Base-by-base conservation (phyloP, 73 alveolate species). In the Paramecium biaurelia region DNA sequence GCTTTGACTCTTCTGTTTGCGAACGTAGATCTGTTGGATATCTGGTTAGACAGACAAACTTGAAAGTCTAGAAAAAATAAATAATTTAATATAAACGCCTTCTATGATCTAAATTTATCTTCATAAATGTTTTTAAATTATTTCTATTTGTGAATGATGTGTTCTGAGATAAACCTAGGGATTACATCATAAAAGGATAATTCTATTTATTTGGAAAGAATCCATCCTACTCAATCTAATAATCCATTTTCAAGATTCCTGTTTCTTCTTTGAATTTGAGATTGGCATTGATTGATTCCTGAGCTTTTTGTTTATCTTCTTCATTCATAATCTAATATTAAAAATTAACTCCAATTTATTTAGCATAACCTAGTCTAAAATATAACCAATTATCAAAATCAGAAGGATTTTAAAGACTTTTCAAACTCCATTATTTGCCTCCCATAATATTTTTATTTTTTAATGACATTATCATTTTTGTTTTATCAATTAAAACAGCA, bases 81-180 rank as follows among this genome's bases (percentile, higher is more conserved):
- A 72, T 72, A 72, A 35, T 35, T 72, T 72, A 72, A 72, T 72
- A 35, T 72, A 72, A 72, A 72, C 86, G 90, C 90, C 90, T 79
- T 79, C 90, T 79, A 42, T 79, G 90, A 79, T 79, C 74, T 79
- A 79, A 79, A 45, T 79, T 38, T 4, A 79, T 43, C 24, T 72
- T 32, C 37, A 79, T 24, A 15, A 79, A 42, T 38, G 74, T 20
- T 41, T 47, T 79, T 63, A 43, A 14, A 9, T 43, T 79, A 15
- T 45, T 79, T 32, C 76, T 24, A 6, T n/a, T 8, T 9, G 90
- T 45, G 15, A 79, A 79, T 45, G 90, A 42, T 38, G 90, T 7
- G 4, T 26, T 23, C 72, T 79, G 74, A 45, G 32, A 12, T 38
- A 79, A 14, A 2, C 74, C 74, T n/a, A 79, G 47, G 18, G 53